These are phyloP conservation scores for Kwoniella europaea DNA, from an alignment of 768 basidiomycete genomes.

Conservation along the genomic window DNA sequence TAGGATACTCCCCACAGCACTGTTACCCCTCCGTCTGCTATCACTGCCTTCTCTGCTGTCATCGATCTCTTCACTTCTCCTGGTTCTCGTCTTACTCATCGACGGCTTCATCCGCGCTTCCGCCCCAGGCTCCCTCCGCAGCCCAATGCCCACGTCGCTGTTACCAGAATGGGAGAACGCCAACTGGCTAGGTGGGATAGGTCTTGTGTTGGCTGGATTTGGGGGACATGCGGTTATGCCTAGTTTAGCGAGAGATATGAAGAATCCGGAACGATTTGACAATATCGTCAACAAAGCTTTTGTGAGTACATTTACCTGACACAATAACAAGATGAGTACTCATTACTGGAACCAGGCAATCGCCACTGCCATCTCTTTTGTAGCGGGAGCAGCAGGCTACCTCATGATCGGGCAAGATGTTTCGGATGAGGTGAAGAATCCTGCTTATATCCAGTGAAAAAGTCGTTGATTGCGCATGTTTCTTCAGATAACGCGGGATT, in stretches of 20 bases:
- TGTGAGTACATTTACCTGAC: conserved; percentile 61
- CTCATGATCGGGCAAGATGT: conserved; percentile 85
- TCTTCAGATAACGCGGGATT: conserved; percentile 76
- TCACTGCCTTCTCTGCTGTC: conserved; percentile 82
- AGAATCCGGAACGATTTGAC: conserved; percentile 77
- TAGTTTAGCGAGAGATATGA: conserved; percentile 86
- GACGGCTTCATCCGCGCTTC: conserved; percentile 71
- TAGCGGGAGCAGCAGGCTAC: conserved; percentile 82
- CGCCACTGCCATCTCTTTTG: conserved; percentile 65
- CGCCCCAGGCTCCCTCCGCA: conserved; percentile 72
- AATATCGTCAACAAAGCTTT: conserved; percentile 77
- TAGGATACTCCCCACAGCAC: conserved; percentile 81
- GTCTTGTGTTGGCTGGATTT: conserved; percentile 93
- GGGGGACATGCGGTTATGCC: conserved; percentile 92
- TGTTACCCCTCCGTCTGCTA: conserved; percentile 81
- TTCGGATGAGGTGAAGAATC: conserved; percentile 71
- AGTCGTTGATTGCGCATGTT: neutral
- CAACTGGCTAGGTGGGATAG: conserved; percentile 78
- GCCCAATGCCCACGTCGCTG: conserved; percentile 71
- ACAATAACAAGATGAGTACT: too few relatives aligned
- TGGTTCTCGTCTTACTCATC: conserved; percentile 76
- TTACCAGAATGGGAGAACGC: conserved; percentile 62
- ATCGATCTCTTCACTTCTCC: conserved; percentile 74
- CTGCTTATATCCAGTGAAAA: neutral
- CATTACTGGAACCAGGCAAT: conserved; percentile 60